Percentiles rank a stretch among this genome's conserved stretches.
Evolutionary conservation across 2,329 filamentous ascomycete species (phyloP).

Genomic region (Pyrenochaeta sp.): DNA sequence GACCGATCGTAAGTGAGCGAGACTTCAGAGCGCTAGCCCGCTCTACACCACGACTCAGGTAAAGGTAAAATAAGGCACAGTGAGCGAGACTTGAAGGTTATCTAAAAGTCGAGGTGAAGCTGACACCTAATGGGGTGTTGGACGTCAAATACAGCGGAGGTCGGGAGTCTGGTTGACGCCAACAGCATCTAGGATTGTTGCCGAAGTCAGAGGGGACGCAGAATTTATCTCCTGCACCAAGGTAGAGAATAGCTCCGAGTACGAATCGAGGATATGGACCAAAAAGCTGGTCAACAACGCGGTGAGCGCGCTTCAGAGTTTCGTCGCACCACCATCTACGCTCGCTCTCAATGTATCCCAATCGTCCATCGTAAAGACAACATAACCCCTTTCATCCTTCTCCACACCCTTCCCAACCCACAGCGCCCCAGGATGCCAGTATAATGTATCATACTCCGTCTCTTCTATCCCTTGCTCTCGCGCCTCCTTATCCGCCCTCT

Average conservation of each 20-base stretch:
- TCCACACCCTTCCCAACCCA: conserved; percentile 40
- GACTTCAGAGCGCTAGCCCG: background rate
- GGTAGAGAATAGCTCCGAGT: background rate
- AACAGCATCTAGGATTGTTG: background rate
- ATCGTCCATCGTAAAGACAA: conserved; percentile 65
- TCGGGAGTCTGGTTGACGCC: background rate
- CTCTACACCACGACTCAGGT: background rate
- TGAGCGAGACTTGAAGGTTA: background rate
- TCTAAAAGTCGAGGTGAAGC: background rate
- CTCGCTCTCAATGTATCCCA: conserved; percentile 63
- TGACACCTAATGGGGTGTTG: background rate
- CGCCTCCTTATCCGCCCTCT: conserved; percentile 47
- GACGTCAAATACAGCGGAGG: background rate
- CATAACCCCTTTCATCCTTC: conserved; percentile 60
- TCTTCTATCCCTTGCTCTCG: conserved; percentile 46
- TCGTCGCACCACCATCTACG: conserved; percentile 20
- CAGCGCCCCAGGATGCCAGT: conserved; percentile 57
- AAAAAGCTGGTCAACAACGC: background rate
- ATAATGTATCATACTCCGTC: conserved; percentile 55
- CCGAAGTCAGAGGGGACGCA: background rate
- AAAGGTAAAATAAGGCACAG: background rate
- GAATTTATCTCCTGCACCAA: background rate
- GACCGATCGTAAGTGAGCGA: background rate
- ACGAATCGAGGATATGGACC: background rate
- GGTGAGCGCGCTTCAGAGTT: conserved; percentile 16